These are phyloP conservation scores for Neospora caninum DNA, from an alignment of 169 alveolate genomes.

Conservation along the genomic window DNA sequence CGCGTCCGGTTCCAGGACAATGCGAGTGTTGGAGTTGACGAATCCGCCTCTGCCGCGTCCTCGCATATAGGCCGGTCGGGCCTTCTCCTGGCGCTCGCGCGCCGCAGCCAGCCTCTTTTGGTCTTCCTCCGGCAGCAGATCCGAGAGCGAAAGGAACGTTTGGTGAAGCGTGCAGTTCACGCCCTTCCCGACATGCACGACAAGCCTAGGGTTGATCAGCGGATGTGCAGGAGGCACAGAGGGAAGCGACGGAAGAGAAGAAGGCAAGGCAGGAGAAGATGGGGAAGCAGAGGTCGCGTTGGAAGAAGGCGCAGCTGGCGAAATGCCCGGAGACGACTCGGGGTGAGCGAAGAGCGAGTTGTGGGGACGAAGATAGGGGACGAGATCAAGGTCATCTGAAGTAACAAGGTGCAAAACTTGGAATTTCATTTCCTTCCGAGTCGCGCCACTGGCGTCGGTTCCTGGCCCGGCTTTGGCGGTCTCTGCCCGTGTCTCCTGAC, in stretches of 20 bases:
- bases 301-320: not conserved
- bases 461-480: not conserved
- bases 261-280: not conserved
- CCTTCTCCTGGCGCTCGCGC: constrained; percentile 24
- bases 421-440: not conserved
- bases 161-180: constrained; percentile 72
- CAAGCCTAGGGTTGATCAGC: constrained; percentile 69
- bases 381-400: constrained; percentile 35
- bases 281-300: not conserved
- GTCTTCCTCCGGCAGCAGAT: not conserved
- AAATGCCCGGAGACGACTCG: not conserved
- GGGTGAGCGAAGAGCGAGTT: not conserved
- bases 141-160: constrained; percentile 65
- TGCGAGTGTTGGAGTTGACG: constrained; percentile 75
- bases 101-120: constrained; percentile 30
- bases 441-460: not conserved
- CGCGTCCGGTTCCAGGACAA: constrained; percentile 70
- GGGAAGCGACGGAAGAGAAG: not conserved
- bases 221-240: constrained; percentile 44
- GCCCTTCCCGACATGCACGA: constrained; percentile 71
- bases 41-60: constrained; percentile 66
- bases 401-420: constrained; percentile 48
- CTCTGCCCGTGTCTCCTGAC: not conserved
- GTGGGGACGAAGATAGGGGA: not conserved
- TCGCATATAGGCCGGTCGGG: constrained; percentile 24